Evolutionary conservation across 306 rosid genomes (phyloP), one percentile per base, ranked within the genome.

Genomic region (Vigna angularis): DNA sequence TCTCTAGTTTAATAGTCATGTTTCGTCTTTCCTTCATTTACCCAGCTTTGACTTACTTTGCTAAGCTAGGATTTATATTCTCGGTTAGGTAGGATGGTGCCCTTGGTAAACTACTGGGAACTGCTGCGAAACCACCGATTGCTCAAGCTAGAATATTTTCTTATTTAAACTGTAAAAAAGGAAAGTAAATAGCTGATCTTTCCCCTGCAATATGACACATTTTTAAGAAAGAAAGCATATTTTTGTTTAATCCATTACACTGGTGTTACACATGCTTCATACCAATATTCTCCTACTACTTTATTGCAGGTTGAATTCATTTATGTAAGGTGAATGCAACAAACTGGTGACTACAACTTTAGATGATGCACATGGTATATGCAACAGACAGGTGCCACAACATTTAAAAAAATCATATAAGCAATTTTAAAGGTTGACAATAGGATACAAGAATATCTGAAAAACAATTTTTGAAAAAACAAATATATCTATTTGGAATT

Each of bases 401-500:
- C 48, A 5, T 50, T 53, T 56, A 1, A 36, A 74, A 67, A 67
- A 74, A 48, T 2, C 1, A 34, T 40, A 5, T 20, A 28, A n/a
- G 16, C 22, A 18, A 20, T 24, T 70, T 57, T 70, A 55, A 68
- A 55, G 24, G 68, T 72, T 63, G 50, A 55, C 42, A 47, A 8
- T 26, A 50, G 65, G 57, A 61, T 34, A 32, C 44, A 65, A 45
- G 45, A 45, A 52, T 64, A 65, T 59, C 58, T 12, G 12, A 80
- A 72, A 79, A 57, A 47, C 38, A 66, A 24, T 47, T 49, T 5
- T 12, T 5, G 47, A 55, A 71, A 47, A 71, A 36, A 57, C 15
- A 48, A 57, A 65, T 36, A 64, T 58, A 64, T 58, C 36, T 6
- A 42, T 55, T 51, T 22, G 26, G 74, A 66, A 74, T 66, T 80